phyloP scores from a whole-genome alignment of 2,329 filamentous ascomycete genomes.

The Aspergillus sp. region DNA sequence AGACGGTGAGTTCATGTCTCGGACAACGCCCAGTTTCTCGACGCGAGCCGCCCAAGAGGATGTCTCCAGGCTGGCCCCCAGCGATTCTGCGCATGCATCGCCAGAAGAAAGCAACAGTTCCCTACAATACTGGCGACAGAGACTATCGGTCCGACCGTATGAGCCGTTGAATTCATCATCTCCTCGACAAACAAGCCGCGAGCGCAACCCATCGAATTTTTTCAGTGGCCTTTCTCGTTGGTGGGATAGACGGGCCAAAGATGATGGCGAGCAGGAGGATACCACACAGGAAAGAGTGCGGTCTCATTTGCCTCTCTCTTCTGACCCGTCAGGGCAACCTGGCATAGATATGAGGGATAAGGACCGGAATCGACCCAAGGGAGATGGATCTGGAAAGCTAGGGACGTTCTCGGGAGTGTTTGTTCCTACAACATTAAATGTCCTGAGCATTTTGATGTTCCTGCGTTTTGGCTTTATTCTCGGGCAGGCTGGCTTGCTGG shows the following conservation, averaged over 20 bases:
- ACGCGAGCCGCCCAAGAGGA: conserved; percentile 32
- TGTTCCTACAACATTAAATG: conserved; percentile 81
- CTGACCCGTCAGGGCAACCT: conserved; percentile 18
- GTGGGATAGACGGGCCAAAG: conserved; percentile 13
- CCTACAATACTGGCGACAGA: conserved; percentile 13
- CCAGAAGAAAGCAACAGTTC: conserved; percentile 16
- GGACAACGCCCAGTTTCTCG: conserved; percentile 32
- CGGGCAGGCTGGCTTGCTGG: conserved; percentile 68
- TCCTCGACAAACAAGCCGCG: conserved; percentile 8
- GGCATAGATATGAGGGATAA: conserved; percentile 20
- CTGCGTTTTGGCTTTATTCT: conserved; percentile 78
- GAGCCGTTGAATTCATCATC: conserved; percentile 7
- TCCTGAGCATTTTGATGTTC: conserved; percentile 88
- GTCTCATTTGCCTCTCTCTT: conserved; percentile 9
- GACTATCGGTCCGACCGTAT: conserved; percentile 5
- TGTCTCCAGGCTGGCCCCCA: conserved; percentile 27
- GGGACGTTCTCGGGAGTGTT: conserved; percentile 73
- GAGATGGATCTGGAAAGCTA: conserved; percentile 51
- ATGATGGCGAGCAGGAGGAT: conserved; percentile 5
- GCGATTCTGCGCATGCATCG: conserved; percentile 16
- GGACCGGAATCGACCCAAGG: conserved; percentile 17
- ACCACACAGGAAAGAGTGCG: conserved; percentile 2
- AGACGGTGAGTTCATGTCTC: conserved; percentile 18
- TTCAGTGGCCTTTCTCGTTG: conserved; percentile 19
- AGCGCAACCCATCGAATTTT: conserved; percentile 13